Percentiles rank a stretch among this genome's conserved stretches.
phyloP scores from a whole-genome alignment of 352 stramenopile species.

The Phytophthora hybrid region DNA sequence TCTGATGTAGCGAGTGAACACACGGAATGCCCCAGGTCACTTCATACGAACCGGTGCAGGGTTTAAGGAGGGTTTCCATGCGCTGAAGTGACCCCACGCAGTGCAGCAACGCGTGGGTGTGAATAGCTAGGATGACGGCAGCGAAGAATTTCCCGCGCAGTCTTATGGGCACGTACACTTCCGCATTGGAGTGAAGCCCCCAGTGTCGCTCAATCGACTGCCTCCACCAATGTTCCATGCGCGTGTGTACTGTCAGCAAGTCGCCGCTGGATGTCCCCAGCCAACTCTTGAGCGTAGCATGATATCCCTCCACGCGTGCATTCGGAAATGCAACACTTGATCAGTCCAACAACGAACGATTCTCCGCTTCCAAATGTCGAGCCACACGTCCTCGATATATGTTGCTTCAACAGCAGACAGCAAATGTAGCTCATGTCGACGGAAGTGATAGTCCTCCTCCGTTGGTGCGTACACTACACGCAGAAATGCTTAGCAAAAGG shows the following conservation, averaged over 20 bases:
- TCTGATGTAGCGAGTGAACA: conserved; percentile 1
- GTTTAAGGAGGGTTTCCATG: neutral
- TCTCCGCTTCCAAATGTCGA: neutral
- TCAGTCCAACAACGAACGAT: neutral
- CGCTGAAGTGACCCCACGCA: neutral
- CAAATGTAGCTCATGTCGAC: neutral
- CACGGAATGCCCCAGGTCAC: neutral
- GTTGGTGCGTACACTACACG: neutral
- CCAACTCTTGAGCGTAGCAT: neutral
- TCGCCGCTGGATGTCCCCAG: neutral
- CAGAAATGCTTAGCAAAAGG: neutral
- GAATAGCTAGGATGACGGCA: conserved; percentile 1
- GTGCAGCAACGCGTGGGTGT: neutral
- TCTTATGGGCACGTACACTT: neutral
- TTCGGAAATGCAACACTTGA: neutral
- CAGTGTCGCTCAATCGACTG: neutral
- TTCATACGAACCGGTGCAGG: neutral
- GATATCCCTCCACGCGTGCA: neutral
- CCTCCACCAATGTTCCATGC: conserved; percentile 7
- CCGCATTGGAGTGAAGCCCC: neutral
- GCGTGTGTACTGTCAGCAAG: neutral
- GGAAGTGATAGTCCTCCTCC: neutral
- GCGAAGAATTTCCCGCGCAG: neutral
- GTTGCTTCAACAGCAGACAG: neutral
- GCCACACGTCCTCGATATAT: neutral